Conservation (phyloP, 345 rosid genomes). For the Euphorbia tirucalli region DNA sequence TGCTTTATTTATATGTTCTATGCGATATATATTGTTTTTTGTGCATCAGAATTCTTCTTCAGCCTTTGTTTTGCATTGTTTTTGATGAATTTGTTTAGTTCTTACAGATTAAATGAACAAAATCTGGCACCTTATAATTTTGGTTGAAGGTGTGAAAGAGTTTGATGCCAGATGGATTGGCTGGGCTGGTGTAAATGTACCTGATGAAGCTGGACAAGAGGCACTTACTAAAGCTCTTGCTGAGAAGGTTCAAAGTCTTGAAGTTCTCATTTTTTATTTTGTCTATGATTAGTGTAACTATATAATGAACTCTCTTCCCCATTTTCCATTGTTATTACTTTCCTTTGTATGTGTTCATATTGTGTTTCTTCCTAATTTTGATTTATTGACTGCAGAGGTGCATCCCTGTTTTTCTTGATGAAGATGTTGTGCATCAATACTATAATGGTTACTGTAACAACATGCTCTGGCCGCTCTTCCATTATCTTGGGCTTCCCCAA, state of each 20-base stretch:
- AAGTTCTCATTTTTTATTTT: neutral
- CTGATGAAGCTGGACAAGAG: conserved; percentile 49
- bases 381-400: conserved; percentile 44
- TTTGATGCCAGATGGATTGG: conserved; percentile 66
- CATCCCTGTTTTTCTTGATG: conserved; percentile 61
- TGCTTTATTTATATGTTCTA: neutral
- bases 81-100: neutral
- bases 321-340: neutral
- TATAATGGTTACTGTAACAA: conserved; percentile 65
- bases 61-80: neutral
- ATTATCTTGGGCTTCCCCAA: conserved; percentile 60
- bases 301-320: neutral
- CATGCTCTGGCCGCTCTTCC: conserved; percentile 61
- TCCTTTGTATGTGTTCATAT: neutral
- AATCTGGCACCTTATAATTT: conserved; percentile 7
- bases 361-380: conserved; percentile 9
- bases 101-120: neutral
- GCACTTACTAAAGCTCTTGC: conserved; percentile 49
- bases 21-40: neutral
- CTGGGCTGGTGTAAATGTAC: conserved; percentile 65
- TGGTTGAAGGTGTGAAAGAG: conserved; percentile 48
- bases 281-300: neutral
- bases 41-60: neutral
- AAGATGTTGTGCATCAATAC: conserved; percentile 50
- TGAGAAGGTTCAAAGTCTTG: conserved; percentile 41